Evolutionary conservation across 169 alveolate genomes (phyloP).

Genomic region (Babesia ovata): DNA sequence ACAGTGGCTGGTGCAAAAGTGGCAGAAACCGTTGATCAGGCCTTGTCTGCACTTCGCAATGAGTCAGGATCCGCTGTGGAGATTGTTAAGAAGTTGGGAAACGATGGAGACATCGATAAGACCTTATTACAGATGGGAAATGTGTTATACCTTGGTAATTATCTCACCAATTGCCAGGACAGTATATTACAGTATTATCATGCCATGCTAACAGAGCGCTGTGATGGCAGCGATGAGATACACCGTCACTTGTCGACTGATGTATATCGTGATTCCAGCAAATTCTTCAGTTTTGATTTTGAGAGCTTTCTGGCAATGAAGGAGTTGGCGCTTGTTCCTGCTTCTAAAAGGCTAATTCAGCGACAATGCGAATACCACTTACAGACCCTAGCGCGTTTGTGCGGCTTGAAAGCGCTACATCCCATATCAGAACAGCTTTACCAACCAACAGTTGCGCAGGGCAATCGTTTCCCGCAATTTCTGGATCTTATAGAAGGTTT

Average conservation of each 20-base stretch:
- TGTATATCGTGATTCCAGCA: slow-evolving; percentile 20
- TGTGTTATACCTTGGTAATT: slow-evolving; percentile 21
- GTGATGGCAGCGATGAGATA: slow-evolving; percentile 24
- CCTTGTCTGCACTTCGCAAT: background rate
- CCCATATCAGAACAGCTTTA: background rate
- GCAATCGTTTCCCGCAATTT: background rate
- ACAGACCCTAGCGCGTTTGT: slow-evolving; percentile 11
- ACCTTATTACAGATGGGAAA: slow-evolving; percentile 16
- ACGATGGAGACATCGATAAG: background rate
- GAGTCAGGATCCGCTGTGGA: background rate
- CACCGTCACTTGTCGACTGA: slow-evolving; percentile 16
- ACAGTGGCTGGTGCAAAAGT: slow-evolving; percentile 22
- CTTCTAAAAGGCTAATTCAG: slow-evolving; percentile 27
- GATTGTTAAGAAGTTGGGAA: background rate
- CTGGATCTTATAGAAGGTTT: background rate
- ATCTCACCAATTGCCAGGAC: slow-evolving; percentile 22
- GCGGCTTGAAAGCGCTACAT: background rate
- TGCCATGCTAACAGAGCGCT: slow-evolving; percentile 31
- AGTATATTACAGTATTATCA: slow-evolving; percentile 18
- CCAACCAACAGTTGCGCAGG: slow-evolving; percentile 14
- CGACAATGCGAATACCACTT: slow-evolving; percentile 26
- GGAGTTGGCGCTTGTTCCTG: slow-evolving; percentile 23
- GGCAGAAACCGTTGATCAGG: background rate
- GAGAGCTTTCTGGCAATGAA: slow-evolving; percentile 16
- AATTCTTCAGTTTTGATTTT: slow-evolving; percentile 24